These are phyloP conservation scores for Irpex lacteus DNA, from an alignment of 1,284 basidiomycete genomes.

Conservation along the genomic window DNA sequence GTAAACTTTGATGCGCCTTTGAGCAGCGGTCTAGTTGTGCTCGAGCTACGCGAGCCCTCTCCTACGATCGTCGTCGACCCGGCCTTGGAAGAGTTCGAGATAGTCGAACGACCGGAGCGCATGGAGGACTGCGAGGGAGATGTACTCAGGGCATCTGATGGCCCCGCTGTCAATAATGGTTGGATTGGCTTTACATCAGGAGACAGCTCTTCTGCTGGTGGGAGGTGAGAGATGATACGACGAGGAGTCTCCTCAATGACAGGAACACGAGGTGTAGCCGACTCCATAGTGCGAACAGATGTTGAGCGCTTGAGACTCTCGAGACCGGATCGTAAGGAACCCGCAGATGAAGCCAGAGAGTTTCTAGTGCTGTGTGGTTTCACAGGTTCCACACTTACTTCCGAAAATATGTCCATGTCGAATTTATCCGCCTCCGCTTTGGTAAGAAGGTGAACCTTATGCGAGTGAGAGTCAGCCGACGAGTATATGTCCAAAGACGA, in stretches of 20 bases:
- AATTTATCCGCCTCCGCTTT: slow-evolving; percentile 66
- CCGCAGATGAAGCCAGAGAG: slow-evolving; percentile 35
- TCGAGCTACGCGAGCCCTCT: slow-evolving; percentile 19
- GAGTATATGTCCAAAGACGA: slow-evolving; percentile 11
- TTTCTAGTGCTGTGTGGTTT: slow-evolving; percentile 34
- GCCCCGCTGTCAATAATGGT: background rate
- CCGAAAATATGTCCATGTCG: slow-evolving; percentile 64
- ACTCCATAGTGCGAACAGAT: slow-evolving; percentile 40
- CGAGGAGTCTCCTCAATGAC: slow-evolving; percentile 69
- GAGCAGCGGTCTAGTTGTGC: slow-evolving; percentile 30
- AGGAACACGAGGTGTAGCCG: slow-evolving; percentile 38
- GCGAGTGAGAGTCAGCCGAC: slow-evolving; percentile 9
- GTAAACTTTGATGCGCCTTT: slow-evolving; percentile 49
- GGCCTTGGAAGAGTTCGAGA: slow-evolving; percentile 30
- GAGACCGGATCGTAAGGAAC: slow-evolving; percentile 32
- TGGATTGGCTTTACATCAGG: slow-evolving; percentile 24
- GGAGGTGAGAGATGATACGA: background rate
- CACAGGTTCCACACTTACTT: slow-evolving; percentile 34
- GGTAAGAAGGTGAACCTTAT: slow-evolving; percentile 23
- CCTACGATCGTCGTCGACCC: slow-evolving; percentile 2
- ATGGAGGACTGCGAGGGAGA: slow-evolving; percentile 74
- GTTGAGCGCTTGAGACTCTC: slow-evolving; percentile 36
- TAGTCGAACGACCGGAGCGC: slow-evolving; percentile 47
- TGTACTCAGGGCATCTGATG: slow-evolving; percentile 36
- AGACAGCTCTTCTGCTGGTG: slow-evolving; percentile 28